Evolutionary conservation across 176 grass and related monocot genomes (phyloP), one percentile per base, ranked within the genome.

Genomic region (Eleusine coracana): DNA sequence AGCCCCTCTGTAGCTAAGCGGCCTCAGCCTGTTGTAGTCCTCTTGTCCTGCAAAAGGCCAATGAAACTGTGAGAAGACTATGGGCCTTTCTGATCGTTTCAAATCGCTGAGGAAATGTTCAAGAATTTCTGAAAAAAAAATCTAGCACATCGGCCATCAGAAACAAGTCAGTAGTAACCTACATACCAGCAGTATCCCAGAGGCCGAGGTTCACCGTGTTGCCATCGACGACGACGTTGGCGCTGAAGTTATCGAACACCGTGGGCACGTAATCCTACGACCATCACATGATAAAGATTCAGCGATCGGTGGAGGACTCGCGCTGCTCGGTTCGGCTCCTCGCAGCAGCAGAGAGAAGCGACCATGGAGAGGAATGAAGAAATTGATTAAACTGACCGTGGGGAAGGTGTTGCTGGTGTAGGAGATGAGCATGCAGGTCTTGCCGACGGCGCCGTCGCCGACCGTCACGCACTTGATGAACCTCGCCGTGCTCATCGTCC

Each of bases 391-490:
- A 63, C 65, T 61, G 39, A 85, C 83, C 83, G 93, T 96, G 18
- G 93, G 93, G 88, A 96, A 96, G 51, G 87, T 96, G 86, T 96
- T 96, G 90, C 93, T 92, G 90, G 93, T 96, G 88, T 96, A 96
- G 90, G 90, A 92, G 80, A 96, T 96, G 82, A 92, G 93, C 93
- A 96, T 96, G 88, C 93, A 96, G 66, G 93, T 96, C 50, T 96
- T 92, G 28, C 93, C 90, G 62, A 96, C 93, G 18, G 93, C 93
- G 41, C 93, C 93, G 64, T 96, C 93, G 64, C 93, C 93, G 23
- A 96, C 93, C 3, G 93, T 96, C 15, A 96, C 93, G 72, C 93
- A 96, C 66, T 96, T 96, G 85, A 96, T 96, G 93, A 96, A 96
- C 78, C 87, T 85, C 83, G 83, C 83, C 83, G 83, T 78, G 83